A percentile compares a stretch with the other conserved stretches of the same genome.
Conservation (phyloP, 164 flowering plant genomes). For the Echeveria elegans region DNA sequence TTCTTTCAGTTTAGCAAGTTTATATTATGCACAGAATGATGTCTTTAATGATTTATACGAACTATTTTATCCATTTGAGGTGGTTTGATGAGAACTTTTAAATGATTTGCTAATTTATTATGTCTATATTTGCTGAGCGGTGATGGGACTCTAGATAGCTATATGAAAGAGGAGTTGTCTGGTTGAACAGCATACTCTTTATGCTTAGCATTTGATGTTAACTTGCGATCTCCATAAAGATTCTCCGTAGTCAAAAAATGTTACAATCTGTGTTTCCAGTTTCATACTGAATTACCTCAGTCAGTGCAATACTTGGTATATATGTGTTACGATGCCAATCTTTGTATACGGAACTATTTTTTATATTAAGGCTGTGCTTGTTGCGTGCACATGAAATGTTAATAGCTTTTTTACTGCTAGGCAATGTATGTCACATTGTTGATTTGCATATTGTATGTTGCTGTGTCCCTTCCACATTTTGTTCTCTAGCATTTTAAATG, state of each 20-base stretch:
- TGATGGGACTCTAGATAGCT: background rate
- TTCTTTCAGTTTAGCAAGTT: no score
- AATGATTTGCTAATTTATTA: background rate
- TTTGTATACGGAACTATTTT: background rate
- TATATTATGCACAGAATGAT: no score
- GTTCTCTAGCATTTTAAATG: background rate
- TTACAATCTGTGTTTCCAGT: background rate
- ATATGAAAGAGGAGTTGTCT: no score
- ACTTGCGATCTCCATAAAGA: background rate
- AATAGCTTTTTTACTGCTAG: background rate
- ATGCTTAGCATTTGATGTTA: background rate
- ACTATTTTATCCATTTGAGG: background rate
- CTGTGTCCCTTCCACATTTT: background rate
- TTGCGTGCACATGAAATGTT: no score
- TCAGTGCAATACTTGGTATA: background rate
- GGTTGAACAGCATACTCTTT: background rate
- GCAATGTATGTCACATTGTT: background rate
- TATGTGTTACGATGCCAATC: background rate
- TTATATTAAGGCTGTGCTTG: background rate
- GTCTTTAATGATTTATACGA: background rate
- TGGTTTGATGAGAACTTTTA: background rate
- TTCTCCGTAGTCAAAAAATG: background rate
- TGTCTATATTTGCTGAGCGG: background rate
- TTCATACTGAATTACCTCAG: background rate
- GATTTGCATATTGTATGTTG: background rate